Evolutionary conservation across 768 basidiomycete genomes (phyloP), one percentile per base, ranked within the genome.

Genomic region (Lentinula detonsa): DNA sequence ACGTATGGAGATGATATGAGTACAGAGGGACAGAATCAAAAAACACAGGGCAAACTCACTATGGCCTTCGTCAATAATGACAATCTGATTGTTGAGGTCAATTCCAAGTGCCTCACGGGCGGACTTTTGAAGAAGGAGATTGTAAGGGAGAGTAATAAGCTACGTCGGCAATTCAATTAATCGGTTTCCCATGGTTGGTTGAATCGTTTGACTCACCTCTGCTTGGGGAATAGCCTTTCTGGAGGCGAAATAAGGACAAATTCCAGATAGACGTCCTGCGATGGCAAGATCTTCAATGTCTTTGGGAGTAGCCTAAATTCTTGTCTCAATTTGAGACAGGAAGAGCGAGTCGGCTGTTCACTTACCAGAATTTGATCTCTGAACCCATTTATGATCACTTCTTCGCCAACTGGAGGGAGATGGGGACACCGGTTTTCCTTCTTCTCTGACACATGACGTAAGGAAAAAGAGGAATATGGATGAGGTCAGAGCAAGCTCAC

Each of bases 21-120:
- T 28, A 13, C 42, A 49, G 21, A 23, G 28, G 23, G 3, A 16
- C 3, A 16, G 4, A 34, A 7, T 28, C 9, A 35, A 16, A 51
- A 28, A 13, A 48, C 49, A n/a, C 46, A 37, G 61, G 16, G 33
- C 23, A 57, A 37, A 76, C 91, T 61, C 66, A 95, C 93, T 98
- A 72, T 99, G 96, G 0, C 96, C 96, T 76, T 99, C 96, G 68
- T 99, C 96, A 58, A 99, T 85, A 23, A 98, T 81, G 34, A 99
- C 84, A 16, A 98, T 78, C 66, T 97, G 93, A 67, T 87, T 83
- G 10, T 81, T 88, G 49, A 97, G 75, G 68, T 92, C 84, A 61
- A 99, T 95, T 2, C 90, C 90, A 0, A 98, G 78, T 0, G 93
- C 86, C 67, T 97, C 93, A 54, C 96, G 79, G 1, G 95, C 91